These are phyloP conservation scores for Saussurea involucrata DNA, from an alignment of 129 eudicot species.

Conservation along the genomic window DNA sequence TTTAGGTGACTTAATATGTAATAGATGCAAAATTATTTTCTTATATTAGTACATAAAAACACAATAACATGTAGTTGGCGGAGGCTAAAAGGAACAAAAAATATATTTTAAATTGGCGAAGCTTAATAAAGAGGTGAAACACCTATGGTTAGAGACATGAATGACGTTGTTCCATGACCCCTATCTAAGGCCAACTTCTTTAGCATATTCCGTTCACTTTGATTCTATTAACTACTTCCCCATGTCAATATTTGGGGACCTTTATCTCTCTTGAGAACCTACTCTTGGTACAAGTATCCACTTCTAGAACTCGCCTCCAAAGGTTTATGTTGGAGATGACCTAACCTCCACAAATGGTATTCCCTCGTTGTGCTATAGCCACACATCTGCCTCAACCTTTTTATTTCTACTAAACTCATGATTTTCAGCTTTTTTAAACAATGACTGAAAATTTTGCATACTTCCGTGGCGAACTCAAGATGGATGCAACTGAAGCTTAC, in stretches of 20 bases:
- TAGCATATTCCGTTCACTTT: background rate
- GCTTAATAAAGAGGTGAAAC: background rate
- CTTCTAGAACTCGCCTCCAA: background rate
- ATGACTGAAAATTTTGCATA: background rate
- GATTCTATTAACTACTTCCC: background rate
- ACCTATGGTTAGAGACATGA: background rate
- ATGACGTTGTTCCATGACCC: background rate
- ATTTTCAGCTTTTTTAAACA: background rate
- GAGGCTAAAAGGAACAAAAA: background rate
- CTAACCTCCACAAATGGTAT: background rate
- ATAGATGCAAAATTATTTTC: background rate
- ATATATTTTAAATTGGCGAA: no score
- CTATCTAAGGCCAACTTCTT: background rate
- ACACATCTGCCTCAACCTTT: background rate
- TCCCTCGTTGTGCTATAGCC: background rate
- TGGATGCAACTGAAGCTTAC: background rate
- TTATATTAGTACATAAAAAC: background rate
- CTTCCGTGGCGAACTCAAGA: background rate
- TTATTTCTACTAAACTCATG: background rate
- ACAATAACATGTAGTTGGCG: background rate
- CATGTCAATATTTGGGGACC: background rate
- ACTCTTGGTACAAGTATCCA: background rate
- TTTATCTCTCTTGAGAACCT: background rate
- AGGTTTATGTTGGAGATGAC: background rate
- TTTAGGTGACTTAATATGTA: no score